Percentiles rank a stretch among this genome's conserved stretches.
Conservation (phyloP, 805 yeast species). For the Starmera amethionina region DNA sequence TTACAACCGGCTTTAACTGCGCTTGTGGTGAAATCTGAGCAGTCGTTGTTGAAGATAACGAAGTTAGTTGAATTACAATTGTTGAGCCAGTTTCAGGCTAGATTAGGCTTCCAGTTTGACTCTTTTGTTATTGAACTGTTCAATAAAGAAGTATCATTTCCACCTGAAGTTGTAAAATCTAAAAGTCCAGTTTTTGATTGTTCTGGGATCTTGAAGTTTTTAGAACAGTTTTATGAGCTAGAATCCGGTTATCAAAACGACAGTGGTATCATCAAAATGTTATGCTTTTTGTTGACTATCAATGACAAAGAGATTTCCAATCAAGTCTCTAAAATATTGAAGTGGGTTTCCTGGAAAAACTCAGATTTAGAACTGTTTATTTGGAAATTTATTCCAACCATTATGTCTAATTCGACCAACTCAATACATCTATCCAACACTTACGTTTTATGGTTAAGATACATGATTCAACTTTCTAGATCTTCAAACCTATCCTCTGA, state of each 20-base stretch:
- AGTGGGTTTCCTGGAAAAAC: constrained; percentile 40
- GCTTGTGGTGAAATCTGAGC: no score
- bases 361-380: constrained; percentile 19
- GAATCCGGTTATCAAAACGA: neutral
- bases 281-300: constrained; percentile 25
- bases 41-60: no score
- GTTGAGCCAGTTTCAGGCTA: no score
- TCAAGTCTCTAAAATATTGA: constrained; percentile 29
- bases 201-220: neutral
- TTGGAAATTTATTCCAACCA: constrained; percentile 36
- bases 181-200: no score
- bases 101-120: no score
- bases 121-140: no score
- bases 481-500: constrained; percentile 2
- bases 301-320: constrained; percentile 29
- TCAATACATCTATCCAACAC: constrained; percentile 30
- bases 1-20: no score
- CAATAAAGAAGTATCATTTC: no score
- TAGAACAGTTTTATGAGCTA: constrained; percentile 10
- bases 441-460: constrained; percentile 47
- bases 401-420: constrained; percentile 21
- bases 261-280: constrained; percentile 6
- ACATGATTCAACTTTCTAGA: constrained; percentile 22
- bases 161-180: no score
- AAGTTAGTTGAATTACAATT: no score